Percentiles rank a stretch among this genome's conserved stretches.
Evolutionary conservation across 768 basidiomycete species (phyloP).

Genomic region (Mycena vitilis): DNA sequence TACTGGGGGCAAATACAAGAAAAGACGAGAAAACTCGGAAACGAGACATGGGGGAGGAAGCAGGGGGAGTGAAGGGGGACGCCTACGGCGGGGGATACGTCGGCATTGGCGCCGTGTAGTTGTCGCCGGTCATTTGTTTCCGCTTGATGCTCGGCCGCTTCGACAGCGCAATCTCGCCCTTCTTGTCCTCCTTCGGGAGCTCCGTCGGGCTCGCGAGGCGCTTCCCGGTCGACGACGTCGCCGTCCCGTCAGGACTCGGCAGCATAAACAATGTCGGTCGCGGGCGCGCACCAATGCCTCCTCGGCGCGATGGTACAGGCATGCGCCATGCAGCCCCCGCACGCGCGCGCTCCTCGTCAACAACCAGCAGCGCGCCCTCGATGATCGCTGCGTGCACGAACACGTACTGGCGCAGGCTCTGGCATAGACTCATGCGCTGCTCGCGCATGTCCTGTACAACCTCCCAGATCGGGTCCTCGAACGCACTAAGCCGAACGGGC

Average conservation of each 20-base stretch:
- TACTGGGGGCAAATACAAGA: neutral
- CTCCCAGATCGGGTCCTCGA: constrained; percentile 81
- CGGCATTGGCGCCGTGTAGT: constrained; percentile 17
- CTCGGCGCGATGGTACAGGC: constrained; percentile 10
- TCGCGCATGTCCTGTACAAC: constrained; percentile 94
- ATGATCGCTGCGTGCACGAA: constrained; percentile 91
- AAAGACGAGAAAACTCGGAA: neutral
- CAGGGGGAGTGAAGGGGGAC: neutral
- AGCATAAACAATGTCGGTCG: constrained; percentile 33
- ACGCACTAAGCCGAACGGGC: constrained; percentile 70
- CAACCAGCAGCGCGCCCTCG: constrained; percentile 81
- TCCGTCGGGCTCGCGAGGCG: constrained; percentile 80
- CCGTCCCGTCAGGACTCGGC: constrained; percentile 28
- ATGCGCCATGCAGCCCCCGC: constrained; percentile 34
- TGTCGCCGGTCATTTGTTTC: constrained; percentile 41
- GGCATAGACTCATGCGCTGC: constrained; percentile 96
- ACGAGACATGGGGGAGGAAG: neutral
- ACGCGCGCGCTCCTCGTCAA: constrained; percentile 73
- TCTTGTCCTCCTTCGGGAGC: constrained; percentile 68
- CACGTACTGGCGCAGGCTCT: constrained; percentile 93
- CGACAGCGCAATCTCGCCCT: constrained; percentile 64
- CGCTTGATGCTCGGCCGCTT: constrained; percentile 79
- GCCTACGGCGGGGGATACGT: constrained; percentile 31
- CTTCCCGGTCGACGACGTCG: constrained; percentile 63
- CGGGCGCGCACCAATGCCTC: constrained; percentile 3